Evolutionary conservation across 2,329 filamentous ascomycete genomes (phyloP).

Genomic region (Lachnum nothofagi): DNA sequence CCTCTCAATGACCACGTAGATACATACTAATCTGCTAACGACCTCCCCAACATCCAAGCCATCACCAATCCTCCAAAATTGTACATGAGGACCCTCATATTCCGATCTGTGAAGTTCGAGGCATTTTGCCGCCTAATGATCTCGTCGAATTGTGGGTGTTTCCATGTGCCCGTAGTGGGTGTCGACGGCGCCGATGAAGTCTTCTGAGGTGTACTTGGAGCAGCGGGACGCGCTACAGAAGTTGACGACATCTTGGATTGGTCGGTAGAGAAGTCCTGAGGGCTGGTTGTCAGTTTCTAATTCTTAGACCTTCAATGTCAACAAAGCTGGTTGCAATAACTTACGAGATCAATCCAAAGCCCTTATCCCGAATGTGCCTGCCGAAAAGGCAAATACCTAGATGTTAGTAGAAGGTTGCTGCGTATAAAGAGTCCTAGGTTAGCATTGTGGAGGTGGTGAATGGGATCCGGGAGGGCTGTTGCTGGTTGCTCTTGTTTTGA

Average conservation of each 20-base stretch:
- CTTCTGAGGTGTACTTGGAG: slow-evolving; percentile 16
- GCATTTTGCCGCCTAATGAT: slow-evolving; percentile 77
- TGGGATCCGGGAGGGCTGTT: slow-evolving; percentile 5
- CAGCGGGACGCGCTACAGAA: slow-evolving; percentile 25
- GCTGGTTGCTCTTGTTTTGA: slow-evolving; percentile 7
- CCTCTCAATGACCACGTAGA: background rate
- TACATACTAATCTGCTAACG: slow-evolving; percentile 29
- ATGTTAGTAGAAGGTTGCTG: slow-evolving; percentile 26
- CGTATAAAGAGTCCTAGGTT: slow-evolving; percentile 11
- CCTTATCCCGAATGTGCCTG: background rate
- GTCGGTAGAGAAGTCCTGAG: background rate
- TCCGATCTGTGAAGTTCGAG: slow-evolving; percentile 71
- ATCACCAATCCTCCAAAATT: slow-evolving; percentile 55
- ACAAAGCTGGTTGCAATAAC: slow-evolving; percentile 11
- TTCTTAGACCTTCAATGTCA: slow-evolving; percentile 12
- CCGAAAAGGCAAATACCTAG: slow-evolving; percentile 11
- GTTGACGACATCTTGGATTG: background rate
- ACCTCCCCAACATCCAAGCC: slow-evolving; percentile 42
- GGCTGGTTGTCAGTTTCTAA: background rate
- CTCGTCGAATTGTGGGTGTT: slow-evolving; percentile 82
- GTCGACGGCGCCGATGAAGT: slow-evolving; percentile 20
- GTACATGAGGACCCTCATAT: slow-evolving; percentile 63
- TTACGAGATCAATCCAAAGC: slow-evolving; percentile 3
- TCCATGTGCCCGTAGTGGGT: slow-evolving; percentile 67
- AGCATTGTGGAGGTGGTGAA: slow-evolving; percentile 19